A percentile compares a stretch with the other conserved stretches of the same genome.
phyloP scores from a whole-genome alignment of 371 early-diverging fungal species.

The Vairimorpha ceranae region DNA sequence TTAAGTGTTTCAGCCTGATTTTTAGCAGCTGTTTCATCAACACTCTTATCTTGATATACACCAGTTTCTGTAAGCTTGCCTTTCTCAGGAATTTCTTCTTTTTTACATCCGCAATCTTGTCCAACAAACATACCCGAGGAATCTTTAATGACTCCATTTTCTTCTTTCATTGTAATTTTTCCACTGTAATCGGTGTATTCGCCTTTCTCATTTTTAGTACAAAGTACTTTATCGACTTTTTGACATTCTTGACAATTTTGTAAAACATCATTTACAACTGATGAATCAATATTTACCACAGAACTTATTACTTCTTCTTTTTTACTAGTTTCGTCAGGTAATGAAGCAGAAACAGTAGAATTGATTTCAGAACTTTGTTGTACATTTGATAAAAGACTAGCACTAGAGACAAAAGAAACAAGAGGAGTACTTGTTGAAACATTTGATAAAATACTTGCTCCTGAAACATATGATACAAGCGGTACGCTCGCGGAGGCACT shows the following conservation, averaged over 20 bases:
- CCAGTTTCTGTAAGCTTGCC: slow-evolving; percentile 57
- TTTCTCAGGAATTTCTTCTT: slow-evolving; percentile 51
- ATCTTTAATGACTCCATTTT: slow-evolving; percentile 57
- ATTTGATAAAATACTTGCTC: slow-evolving; percentile 4
- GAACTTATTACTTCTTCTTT: slow-evolving; percentile 20
- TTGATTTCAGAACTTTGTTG: neutral
- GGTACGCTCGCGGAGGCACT: neutral
- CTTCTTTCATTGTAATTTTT: slow-evolving; percentile 49
- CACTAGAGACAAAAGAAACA: neutral
- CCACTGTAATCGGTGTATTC: slow-evolving; percentile 56
- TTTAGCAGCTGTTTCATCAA: slow-evolving; percentile 27
- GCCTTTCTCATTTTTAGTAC: slow-evolving; percentile 31
- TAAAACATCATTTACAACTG: slow-evolving; percentile 35
- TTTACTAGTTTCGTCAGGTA: neutral
- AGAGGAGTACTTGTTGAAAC: neutral
- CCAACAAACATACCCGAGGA: slow-evolving; percentile 59
- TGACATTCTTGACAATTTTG: slow-evolving; percentile 36
- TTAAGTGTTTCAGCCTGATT: slow-evolving; percentile 44
- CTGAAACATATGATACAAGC: neutral
- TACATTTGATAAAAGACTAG: neutral
- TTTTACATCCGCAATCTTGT: slow-evolving; percentile 60
- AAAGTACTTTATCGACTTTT: slow-evolving; percentile 46
- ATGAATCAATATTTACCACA: slow-evolving; percentile 5
- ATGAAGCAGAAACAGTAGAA: neutral
- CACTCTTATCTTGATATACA: slow-evolving; percentile 47